phyloP scores from a whole-genome alignment of 352 stramenopile genomes.

The Phytophthora citricola region DNA sequence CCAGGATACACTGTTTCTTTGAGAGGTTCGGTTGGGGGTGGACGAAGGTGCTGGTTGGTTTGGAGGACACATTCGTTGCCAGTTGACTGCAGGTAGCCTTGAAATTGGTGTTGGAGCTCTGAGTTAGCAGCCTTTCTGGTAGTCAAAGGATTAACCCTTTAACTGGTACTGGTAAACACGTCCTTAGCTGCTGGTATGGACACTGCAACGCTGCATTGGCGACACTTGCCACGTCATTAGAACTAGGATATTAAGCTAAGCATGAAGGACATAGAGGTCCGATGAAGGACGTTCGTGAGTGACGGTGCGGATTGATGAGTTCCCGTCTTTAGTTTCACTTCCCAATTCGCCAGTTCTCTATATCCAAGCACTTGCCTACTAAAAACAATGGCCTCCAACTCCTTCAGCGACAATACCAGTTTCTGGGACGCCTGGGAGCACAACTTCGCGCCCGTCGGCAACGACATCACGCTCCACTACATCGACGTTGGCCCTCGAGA shows the following conservation, averaged over 20 bases:
- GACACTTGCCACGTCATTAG: conserved; percentile 22
- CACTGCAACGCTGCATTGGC: neutral
- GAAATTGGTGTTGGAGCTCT: too few species aligned
- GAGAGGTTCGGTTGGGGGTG: too few species aligned
- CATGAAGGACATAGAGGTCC: conserved; percentile 1
- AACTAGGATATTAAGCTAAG: conserved; percentile 19
- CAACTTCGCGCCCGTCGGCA: conserved; percentile 32
- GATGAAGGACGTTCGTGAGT: conserved; percentile 1
- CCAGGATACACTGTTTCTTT: too few species aligned
- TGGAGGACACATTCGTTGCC: too few species aligned
- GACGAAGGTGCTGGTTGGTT: too few species aligned
- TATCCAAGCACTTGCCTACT: neutral
- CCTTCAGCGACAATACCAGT: neutral
- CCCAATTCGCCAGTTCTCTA: conserved; percentile 2
- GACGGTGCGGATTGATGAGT: neutral
- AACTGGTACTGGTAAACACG: neutral
- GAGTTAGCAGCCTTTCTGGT: too few species aligned
- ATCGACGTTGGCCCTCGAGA: conserved; percentile 64
- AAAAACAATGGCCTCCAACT: conserved; percentile 11
- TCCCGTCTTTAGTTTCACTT: conserved; percentile 2
- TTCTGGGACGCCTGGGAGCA: conserved; percentile 39
- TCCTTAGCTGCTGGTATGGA: neutral
- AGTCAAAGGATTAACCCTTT: too few species aligned
- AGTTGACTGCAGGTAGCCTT: too few species aligned
- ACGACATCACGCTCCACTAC: conserved; percentile 61